Conservation (phyloP, 2,329 filamentous ascomycete species). For the Colletotrichum lindemuthianum region DNA sequence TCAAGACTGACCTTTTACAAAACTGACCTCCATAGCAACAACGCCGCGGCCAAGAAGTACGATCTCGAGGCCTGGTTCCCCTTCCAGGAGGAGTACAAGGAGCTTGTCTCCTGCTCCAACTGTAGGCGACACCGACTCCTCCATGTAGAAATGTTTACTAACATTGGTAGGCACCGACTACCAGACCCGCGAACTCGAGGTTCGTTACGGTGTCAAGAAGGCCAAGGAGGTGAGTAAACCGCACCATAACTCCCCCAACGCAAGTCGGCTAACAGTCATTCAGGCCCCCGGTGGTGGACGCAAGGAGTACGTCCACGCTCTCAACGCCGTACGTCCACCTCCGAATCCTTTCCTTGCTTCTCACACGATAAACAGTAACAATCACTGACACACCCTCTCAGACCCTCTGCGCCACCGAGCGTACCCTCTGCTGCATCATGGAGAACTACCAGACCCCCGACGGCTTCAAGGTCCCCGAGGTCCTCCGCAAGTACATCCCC, state of each 20-base stretch:
- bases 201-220: conserved; percentile 87
- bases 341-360: conserved; percentile 57
- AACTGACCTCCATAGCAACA: conserved; percentile 21
- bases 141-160: neutral
- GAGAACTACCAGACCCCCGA: conserved; percentile 97
- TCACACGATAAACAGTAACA: neutral
- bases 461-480: conserved; percentile 83
- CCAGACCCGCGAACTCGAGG: conserved; percentile 92
- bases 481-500: conserved; percentile 88
- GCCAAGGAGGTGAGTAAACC: conserved; percentile 31
- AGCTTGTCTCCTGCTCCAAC: conserved; percentile 96
- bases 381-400: conserved; percentile 43
- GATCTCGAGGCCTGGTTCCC: conserved; percentile 98
- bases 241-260: neutral
- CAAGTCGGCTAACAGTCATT: neutral
- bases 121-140: conserved; percentile 77
- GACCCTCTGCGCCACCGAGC: conserved; percentile 89
- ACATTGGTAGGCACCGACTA: conserved; percentile 50
- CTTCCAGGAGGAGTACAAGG: conserved; percentile 97
- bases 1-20: neutral
- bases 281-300: conserved; percentile 45
- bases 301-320: conserved; percentile 94
- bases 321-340: conserved; percentile 69
- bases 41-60: conserved; percentile 89
- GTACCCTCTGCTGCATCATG: conserved; percentile 91